Conservation (phyloP, 1,139 yeast genomes). For the Kodamaea sp. region DNA sequence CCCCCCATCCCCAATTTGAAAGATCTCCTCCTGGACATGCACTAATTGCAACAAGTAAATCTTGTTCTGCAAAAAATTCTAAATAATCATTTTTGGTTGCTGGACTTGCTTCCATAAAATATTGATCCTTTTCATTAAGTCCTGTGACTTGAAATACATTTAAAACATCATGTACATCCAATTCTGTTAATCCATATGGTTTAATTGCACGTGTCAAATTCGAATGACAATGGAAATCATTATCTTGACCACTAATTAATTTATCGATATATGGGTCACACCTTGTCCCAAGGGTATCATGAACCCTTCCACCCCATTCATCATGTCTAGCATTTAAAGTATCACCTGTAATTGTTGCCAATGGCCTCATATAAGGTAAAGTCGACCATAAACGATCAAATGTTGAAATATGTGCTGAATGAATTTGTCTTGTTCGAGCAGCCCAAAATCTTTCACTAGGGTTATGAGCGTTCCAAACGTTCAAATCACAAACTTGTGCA, state of each 20-base stretch:
- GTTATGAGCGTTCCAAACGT: slow-evolving; percentile 58
- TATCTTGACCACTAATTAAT: slow-evolving; percentile 58
- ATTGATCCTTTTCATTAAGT: slow-evolving; percentile 59
- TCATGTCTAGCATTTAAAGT: slow-evolving; percentile 53
- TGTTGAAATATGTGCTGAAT: slow-evolving; percentile 61
- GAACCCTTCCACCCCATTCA: slow-evolving; percentile 64
- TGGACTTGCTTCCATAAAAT: slow-evolving; percentile 70
- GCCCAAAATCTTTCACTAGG: slow-evolving; percentile 70
- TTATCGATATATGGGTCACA: slow-evolving; percentile 70
- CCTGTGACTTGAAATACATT: slow-evolving; percentile 73
- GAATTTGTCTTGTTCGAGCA: slow-evolving; percentile 62
- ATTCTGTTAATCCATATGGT: slow-evolving; percentile 59
- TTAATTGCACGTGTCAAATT: slow-evolving; percentile 56
- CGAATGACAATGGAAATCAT: slow-evolving; percentile 66
- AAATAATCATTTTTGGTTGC: slow-evolving; percentile 56
- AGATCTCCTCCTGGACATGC: slow-evolving; percentile 74
- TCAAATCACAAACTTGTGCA: slow-evolving; percentile 67
- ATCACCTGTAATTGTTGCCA: slow-evolving; percentile 62
- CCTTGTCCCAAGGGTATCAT: slow-evolving; percentile 64
- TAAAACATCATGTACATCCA: slow-evolving; percentile 65
- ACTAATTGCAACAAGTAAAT: slow-evolving; percentile 58
- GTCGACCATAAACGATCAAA: slow-evolving; percentile 63
- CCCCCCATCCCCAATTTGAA: slow-evolving; percentile 72
- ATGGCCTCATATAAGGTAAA: slow-evolving; percentile 59
- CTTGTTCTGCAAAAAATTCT: slow-evolving; percentile 66